These are phyloP conservation scores for Penicillium sclerotigenum DNA, from an alignment of 2,329 filamentous ascomycete species.

Conservation along the genomic window DNA sequence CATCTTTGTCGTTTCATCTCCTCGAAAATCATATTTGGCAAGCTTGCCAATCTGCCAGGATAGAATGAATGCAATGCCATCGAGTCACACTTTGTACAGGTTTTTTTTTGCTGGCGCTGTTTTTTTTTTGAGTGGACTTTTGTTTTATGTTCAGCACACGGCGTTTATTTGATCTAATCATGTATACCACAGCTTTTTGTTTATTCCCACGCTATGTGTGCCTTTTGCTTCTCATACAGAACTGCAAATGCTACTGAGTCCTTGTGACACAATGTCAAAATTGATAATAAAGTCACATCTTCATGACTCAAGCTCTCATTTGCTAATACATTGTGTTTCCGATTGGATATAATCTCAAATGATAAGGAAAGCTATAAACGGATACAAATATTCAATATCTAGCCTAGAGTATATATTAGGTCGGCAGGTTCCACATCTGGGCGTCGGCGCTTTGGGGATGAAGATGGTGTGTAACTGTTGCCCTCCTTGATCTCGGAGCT, in stretches of 20 bases:
- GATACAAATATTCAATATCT: neutral
- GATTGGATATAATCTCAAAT: neutral
- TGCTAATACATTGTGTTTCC: too few relatives aligned
- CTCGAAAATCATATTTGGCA: neutral
- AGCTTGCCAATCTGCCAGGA: neutral
- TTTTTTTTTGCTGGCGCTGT: neutral
- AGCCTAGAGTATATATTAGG: too few relatives aligned
- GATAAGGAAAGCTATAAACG: neutral
- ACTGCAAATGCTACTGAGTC: neutral
- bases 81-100: conserved; percentile 2
- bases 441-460: too few relatives aligned
- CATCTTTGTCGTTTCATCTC: neutral
- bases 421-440: too few relatives aligned
- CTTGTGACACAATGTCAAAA: neutral
- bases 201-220: neutral
- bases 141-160: neutral
- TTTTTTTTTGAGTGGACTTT: neutral
- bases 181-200: conserved; percentile 3
- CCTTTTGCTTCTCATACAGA: neutral
- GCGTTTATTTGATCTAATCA: neutral
- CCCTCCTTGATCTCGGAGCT: too few relatives aligned
- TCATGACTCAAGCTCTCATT: neutral
- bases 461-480: too few relatives aligned
- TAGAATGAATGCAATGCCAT: neutral
- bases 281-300: neutral